Base-by-base conservation (phyloP, 2,329 filamentous ascomycete species). In the Penicillium glabrum region DNA sequence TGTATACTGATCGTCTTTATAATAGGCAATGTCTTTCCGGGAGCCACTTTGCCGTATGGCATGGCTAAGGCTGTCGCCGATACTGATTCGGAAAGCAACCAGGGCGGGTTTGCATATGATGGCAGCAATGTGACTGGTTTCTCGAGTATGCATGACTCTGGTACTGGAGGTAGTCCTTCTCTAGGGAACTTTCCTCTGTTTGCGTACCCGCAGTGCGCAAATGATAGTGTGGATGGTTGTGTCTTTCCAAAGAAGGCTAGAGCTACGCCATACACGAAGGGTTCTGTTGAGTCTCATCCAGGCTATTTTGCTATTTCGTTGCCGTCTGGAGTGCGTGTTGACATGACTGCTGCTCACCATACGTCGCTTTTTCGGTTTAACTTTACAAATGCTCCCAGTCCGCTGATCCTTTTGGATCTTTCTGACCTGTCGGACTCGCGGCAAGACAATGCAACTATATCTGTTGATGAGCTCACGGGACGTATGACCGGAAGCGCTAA, bases 171-270 rank as follows among this genome's bases (percentile, higher is more conserved):
- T 33, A 67, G 72, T 11, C 86, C 88, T 0, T 89, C 86, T 5
- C 76, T 91, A 1, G 89, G 89, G 6, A 90, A 90, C 67, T 91
- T 91, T 53, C 85, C 89, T 1, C 75, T 91, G 1, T 91, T 91
- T 62, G 82, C 88, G 0, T 87, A 89, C 64, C 74, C 80, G 10
- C 78, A 79, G 35, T 91, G 89, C 63, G 75, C 78, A 0, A 79
- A 76, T 37, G 83, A 88, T 58, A 80, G 85, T 27, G 74, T 90
- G 56, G 78, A 90, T 69, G 78, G 77, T 14, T 90, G 88, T 69
- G 75, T 74, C 3, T 90, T 84, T 60, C 82, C 83, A 6, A 86
- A 86, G 66, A 77, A 72, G 48, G 72, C 78, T 33, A 79, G 85
- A 69, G 60, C 79, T 69, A 66, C 75, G 46, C 53, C 65, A 3